Conservation (phyloP, 257 asterid genomes). For the Craterostigma plantagineum region DNA sequence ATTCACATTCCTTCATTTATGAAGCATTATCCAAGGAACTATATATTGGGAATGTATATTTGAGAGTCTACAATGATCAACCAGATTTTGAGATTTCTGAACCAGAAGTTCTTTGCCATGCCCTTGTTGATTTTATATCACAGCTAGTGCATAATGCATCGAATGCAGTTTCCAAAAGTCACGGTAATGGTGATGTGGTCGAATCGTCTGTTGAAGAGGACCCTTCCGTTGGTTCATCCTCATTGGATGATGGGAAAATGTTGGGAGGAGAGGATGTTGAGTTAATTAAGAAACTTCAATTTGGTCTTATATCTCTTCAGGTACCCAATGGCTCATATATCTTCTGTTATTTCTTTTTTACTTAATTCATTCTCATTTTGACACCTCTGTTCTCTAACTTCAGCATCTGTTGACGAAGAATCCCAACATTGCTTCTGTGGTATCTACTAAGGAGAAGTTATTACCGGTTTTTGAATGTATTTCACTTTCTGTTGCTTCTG, state of each 20-base stretch:
- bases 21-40: constrained; percentile 78
- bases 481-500: constrained; percentile 69
- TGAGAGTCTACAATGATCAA: constrained; percentile 91
- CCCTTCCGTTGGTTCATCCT: constrained; percentile 24
- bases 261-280: constrained; percentile 29
- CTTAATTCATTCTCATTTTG: constrained; percentile 9
- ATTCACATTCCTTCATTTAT: constrained; percentile 56
- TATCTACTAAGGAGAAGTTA: constrained; percentile 75
- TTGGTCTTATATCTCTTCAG: constrained; percentile 74
- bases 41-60: constrained; percentile 81
- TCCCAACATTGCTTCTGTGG: constrained; percentile 79
- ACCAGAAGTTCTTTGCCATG: constrained; percentile 75
- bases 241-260: constrained; percentile 23
- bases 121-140: constrained; percentile 80
- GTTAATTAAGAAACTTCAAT: constrained; percentile 53
- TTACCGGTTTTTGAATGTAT: constrained; percentile 88
- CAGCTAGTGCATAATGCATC: constrained; percentile 37
- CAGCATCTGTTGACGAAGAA: constrained; percentile 80
- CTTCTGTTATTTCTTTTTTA: constrained; percentile 6
- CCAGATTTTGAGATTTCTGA: constrained; percentile 85
- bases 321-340: constrained; percentile 17
- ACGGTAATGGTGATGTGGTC: constrained; percentile 18
- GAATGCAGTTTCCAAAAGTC: constrained; percentile 15
- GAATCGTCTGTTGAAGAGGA: constrained; percentile 29
- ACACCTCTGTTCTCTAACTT: constrained; percentile 12